These are phyloP conservation scores for Cryptococcus sp. DNA, from an alignment of 1,284 basidiomycete genomes.

Conservation along the genomic window DNA sequence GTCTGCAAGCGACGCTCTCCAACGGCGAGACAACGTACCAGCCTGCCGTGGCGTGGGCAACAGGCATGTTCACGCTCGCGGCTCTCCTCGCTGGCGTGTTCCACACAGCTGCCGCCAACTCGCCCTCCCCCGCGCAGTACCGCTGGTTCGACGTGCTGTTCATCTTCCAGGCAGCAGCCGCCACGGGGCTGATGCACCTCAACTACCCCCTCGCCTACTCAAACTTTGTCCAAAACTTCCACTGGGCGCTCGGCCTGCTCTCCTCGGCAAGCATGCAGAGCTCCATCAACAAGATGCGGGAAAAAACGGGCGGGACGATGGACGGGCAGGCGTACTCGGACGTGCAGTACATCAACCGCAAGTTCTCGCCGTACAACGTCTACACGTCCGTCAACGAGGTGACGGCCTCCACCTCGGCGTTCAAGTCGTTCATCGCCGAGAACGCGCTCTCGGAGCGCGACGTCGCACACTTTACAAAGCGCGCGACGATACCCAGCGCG, in stretches of 20 bases:
- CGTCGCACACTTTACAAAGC: conserved; percentile 16
- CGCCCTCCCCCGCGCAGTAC: conserved; percentile 54
- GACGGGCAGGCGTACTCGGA: conserved; percentile 59
- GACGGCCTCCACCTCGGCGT: conserved; percentile 14
- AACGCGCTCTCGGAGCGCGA: conserved; percentile 1
- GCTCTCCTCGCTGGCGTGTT: conserved; percentile 65
- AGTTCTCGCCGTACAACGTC: conserved; percentile 70
- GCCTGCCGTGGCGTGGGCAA: conserved; percentile 70
- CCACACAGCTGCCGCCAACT: conserved; percentile 57
- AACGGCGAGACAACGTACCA: conserved; percentile 85
- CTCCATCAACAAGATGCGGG: conserved; percentile 76
- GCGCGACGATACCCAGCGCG: conserved; percentile 60
- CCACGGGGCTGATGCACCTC: conserved; percentile 71
- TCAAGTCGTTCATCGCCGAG: conserved; percentile 17
- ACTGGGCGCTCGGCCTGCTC: conserved; percentile 85
- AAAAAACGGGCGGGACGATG: conserved; percentile 72
- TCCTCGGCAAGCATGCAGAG: conserved; percentile 63
- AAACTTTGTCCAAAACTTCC: conserved; percentile 77
- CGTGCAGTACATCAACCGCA: conserved; percentile 68
- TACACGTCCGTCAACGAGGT: conserved; percentile 51
- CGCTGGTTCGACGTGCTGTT: conserved; percentile 73
- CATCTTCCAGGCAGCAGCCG: conserved; percentile 76
- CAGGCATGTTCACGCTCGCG: conserved; percentile 66
- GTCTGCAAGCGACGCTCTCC: conserved; percentile 83
- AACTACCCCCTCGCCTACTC: conserved; percentile 82